A percentile compares a stretch with the other conserved stretches of the same genome.
Conservation (phyloP, 2,329 filamentous ascomycete genomes). For the Penicillium griseofulvum region DNA sequence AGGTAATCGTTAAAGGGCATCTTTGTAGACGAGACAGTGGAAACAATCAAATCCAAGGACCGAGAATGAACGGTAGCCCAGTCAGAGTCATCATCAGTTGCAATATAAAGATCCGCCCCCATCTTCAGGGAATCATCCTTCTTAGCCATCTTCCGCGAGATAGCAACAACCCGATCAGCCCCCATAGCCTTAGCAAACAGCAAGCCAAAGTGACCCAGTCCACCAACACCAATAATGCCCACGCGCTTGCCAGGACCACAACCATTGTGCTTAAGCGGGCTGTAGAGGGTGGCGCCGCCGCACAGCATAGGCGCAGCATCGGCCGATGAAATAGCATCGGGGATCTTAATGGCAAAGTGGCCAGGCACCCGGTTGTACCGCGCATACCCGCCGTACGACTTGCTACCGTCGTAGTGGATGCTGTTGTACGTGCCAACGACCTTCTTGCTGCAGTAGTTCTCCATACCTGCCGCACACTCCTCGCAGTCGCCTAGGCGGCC, state of each 20-base stretch:
- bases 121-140: conserved; percentile 53
- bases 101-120: conserved; percentile 57
- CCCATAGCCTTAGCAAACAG: conserved; percentile 70
- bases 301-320: conserved; percentile 71
- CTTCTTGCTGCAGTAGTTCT: conserved; percentile 37
- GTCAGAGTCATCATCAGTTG: conserved; percentile 55
- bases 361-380: conserved; percentile 54
- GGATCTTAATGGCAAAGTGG: conserved; percentile 62
- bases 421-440: conserved; percentile 35
- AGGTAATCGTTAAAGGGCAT: conserved; percentile 66
- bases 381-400: conserved; percentile 66
- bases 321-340: conserved; percentile 49
- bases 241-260: conserved; percentile 70
- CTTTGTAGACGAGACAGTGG: conserved; percentile 55
- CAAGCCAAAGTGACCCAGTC: conserved; percentile 70
- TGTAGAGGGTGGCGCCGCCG: conserved; percentile 72
- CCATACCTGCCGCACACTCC: conserved; percentile 49
- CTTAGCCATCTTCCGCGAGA: conserved; percentile 54
- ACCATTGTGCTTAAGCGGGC: conserved; percentile 65
- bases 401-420: conserved; percentile 51
- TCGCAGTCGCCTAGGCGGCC: conserved; percentile 48
- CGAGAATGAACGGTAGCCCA: conserved; percentile 52
- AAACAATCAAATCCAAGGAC: conserved; percentile 56
- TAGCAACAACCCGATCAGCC: conserved; percentile 60
- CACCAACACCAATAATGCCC: conserved; percentile 70